These are phyloP conservation scores for Pontederia crassipes DNA, from an alignment of 176 grass and related monocot genomes.

Conservation along the genomic window DNA sequence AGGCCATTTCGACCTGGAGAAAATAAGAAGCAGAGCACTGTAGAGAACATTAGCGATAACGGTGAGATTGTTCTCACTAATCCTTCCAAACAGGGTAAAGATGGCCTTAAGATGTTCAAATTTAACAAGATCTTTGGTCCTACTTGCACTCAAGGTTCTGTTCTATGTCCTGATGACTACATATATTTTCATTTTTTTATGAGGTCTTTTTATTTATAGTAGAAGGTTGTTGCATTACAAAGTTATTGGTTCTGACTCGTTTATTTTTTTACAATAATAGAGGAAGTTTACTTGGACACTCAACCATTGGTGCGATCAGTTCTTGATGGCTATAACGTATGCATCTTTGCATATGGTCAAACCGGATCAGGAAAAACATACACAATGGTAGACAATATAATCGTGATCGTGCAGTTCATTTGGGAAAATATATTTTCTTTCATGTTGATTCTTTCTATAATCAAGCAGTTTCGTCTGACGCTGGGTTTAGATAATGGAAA, in stretches of 20 bases:
- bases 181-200: not conserved
- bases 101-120: not conserved
- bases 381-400: not conserved
- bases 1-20: constrained; percentile 1
- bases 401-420: not conserved
- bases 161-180: not conserved
- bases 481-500: not conserved
- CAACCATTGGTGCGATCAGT: not conserved
- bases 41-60: not conserved
- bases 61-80: not conserved
- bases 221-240: not conserved
- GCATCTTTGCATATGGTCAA: constrained; percentile 5
- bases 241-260: not conserved
- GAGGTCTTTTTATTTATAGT: not conserved
- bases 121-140: constrained; percentile 2
- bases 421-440: not conserved
- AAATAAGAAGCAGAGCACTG: constrained; percentile 1
- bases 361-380: constrained; percentile 10
- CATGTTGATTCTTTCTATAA: not conserved
- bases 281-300: constrained; percentile 1
- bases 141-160: not conserved
- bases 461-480: too few relatives aligned
- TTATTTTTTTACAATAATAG: not conserved
- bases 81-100: not conserved
- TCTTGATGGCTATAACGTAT: constrained; percentile 7